These are phyloP conservation scores for Angophora floribunda DNA, from an alignment of 345 rosid genomes.

Conservation along the genomic window DNA sequence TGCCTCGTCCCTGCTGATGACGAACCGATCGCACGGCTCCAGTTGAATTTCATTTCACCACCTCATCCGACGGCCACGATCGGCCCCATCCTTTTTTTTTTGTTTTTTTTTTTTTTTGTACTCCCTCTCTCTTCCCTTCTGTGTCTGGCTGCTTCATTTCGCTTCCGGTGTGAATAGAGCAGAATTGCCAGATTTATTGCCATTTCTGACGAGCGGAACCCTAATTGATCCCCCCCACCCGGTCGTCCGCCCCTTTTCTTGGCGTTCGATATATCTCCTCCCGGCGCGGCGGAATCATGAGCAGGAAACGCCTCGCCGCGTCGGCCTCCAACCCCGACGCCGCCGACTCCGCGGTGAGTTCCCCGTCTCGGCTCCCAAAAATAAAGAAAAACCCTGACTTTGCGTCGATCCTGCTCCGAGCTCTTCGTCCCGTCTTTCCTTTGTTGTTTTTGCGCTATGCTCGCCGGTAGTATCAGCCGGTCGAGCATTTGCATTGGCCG, in stretches of 20 bases:
- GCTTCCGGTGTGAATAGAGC: background rate
- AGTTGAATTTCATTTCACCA: slow-evolving; percentile 25
- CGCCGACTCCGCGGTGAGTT: slow-evolving; percentile 53
- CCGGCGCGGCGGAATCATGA: slow-evolving; percentile 28
- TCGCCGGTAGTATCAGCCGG: background rate
- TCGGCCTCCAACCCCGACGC: slow-evolving; percentile 39
- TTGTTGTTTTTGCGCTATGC: background rate
- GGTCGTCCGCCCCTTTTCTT: background rate
- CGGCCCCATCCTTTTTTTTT: background rate
- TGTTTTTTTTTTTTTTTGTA: too few relatives aligned
- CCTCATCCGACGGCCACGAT: slow-evolving; percentile 28
- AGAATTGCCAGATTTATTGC: background rate
- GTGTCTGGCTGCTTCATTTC: background rate
- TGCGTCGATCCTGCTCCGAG: background rate
- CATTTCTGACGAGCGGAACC: background rate
- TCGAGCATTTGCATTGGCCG: background rate
- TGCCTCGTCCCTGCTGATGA: background rate
- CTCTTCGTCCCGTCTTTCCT: background rate
- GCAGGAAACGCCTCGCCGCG: slow-evolving; percentile 52
- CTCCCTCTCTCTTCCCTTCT: background rate
- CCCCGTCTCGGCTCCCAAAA: background rate
- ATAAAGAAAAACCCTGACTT: background rate
- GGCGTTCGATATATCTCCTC: background rate
- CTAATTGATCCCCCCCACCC: background rate
- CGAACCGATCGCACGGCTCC: slow-evolving; percentile 7